Evolutionary conservation across 371 early-diverging fungal species (phyloP).

Genomic region (Rhizopus stolonifer): DNA sequence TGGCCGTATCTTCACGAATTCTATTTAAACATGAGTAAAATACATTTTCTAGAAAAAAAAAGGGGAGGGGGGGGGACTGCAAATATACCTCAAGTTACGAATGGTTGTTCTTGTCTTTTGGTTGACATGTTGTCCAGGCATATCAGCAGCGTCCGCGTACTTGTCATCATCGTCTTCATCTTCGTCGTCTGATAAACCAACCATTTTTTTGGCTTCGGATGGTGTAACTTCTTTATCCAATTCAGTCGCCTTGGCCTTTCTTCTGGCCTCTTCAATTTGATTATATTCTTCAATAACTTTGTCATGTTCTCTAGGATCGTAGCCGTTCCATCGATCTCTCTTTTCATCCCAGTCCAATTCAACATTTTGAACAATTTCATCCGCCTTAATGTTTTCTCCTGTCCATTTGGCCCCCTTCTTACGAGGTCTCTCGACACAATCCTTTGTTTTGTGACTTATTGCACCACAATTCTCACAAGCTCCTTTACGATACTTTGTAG

Average conservation of each 20-base stretch:
- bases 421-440: conserved; percentile 94
- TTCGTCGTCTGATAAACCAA: conserved; percentile 62
- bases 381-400: conserved; percentile 79
- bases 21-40: conserved; percentile 24
- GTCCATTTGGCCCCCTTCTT: conserved; percentile 89
- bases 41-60: too few species aligned
- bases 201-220: conserved; percentile 58
- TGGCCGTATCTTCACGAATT: conserved; percentile 98
- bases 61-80: too few species aligned
- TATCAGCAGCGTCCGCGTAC: conserved; percentile 87
- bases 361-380: conserved; percentile 82
- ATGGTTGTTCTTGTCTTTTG: conserved; percentile 92
- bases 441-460: conserved; percentile 89
- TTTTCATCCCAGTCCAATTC: conserved; percentile 93
- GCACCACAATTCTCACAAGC: conserved; percentile 97
- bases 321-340: conserved; percentile 97
- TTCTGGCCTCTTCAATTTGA: conserved; percentile 84
- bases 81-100: conserved; percentile 81
- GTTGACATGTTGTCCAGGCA: conserved; percentile 90
- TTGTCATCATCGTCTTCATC: conserved; percentile 87
- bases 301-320: conserved; percentile 85
- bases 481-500: conserved; percentile 91
- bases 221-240: conserved; percentile 67
- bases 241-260: conserved; percentile 77
- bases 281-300: conserved; percentile 87